phyloP scores from a whole-genome alignment of 192 early-diverging fungal genomes.

The Allomyces javanicus region DNA sequence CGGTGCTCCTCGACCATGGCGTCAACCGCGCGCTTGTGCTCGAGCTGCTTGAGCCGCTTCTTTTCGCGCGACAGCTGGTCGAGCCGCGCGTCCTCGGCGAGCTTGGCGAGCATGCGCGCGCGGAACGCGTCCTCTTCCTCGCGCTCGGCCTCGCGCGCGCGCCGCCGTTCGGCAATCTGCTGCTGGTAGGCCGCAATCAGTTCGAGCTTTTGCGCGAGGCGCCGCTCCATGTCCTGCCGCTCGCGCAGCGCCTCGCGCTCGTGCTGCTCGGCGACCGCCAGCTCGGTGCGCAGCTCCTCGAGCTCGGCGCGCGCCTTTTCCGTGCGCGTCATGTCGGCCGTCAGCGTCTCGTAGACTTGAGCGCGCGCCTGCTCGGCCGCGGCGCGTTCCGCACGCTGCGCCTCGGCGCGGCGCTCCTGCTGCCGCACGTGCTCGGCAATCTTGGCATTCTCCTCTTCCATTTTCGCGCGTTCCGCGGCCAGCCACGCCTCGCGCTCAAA shows the following conservation, averaged over 20 bases:
- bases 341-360: slow-evolving; percentile 34
- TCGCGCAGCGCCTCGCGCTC: slow-evolving; percentile 19
- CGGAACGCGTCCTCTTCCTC: slow-evolving; percentile 27
- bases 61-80: slow-evolving; percentile 31
- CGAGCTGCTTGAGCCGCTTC: slow-evolving; percentile 33
- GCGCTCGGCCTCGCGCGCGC: slow-evolving; percentile 16
- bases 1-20: slow-evolving; percentile 28
- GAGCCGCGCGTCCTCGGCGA: slow-evolving; percentile 31
- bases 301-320: slow-evolving; percentile 26
- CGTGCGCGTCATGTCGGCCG: slow-evolving; percentile 22
- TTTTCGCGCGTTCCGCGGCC: slow-evolving; percentile 13
- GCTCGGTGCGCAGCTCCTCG: slow-evolving; percentile 31
- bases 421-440: slow-evolving; percentile 27
- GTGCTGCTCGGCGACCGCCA: slow-evolving; percentile 30
- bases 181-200: slow-evolving; percentile 32
- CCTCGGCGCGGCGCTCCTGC: slow-evolving; percentile 20
- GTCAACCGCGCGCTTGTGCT: slow-evolving; percentile 36
- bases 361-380: slow-evolving; percentile 18
- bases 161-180: slow-evolving; percentile 27
- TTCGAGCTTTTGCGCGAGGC: slow-evolving; percentile 30
- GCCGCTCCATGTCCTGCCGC: slow-evolving; percentile 16
- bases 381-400: slow-evolving; percentile 14
- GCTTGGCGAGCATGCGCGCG: slow-evolving; percentile 32
- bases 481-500: slow-evolving; percentile 23
- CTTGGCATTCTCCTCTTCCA: slow-evolving; percentile 21